phyloP scores from a whole-genome alignment of 202 grass and related monocot genomes.

The Tripidium arundinaceum region DNA sequence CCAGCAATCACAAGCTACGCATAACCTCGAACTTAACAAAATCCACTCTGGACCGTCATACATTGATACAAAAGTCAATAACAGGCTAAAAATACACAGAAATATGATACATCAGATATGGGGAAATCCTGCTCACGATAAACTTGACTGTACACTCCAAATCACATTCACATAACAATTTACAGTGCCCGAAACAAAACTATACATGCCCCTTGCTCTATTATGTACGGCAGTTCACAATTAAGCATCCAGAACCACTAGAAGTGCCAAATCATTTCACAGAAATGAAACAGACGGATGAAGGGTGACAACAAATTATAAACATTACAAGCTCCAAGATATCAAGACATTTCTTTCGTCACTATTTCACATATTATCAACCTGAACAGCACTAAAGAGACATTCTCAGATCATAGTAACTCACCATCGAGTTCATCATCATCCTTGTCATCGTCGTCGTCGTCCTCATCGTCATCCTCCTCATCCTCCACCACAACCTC shows the following conservation, averaged over 20 bases:
- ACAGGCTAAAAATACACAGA: not conserved
- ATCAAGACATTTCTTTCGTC: not conserved
- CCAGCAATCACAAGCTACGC: not conserved
- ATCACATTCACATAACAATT: not conserved
- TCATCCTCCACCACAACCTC: constrained; percentile 63
- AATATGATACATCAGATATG: not conserved
- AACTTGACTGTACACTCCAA: not conserved
- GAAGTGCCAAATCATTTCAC: not conserved
- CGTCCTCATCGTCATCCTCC: constrained; percentile 44
- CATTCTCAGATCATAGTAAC: not conserved
- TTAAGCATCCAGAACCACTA: not conserved
- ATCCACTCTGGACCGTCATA: not conserved
- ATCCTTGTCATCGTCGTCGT: constrained; percentile 63
- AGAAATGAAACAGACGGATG: not conserved
- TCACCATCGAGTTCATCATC: constrained; percentile 42
- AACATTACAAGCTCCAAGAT: not conserved
- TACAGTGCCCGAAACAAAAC: not conserved
- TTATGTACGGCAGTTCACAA: not conserved
- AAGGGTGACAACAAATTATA: not conserved
- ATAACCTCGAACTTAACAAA: not conserved
- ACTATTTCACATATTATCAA: not conserved
- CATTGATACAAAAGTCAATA: too few species aligned
- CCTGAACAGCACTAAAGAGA: not conserved
- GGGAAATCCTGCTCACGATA: not conserved
- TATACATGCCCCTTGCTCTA: not conserved